Conservation (phyloP, 2,329 filamentous ascomycete species). For the Aureobasidium namibiae region DNA sequence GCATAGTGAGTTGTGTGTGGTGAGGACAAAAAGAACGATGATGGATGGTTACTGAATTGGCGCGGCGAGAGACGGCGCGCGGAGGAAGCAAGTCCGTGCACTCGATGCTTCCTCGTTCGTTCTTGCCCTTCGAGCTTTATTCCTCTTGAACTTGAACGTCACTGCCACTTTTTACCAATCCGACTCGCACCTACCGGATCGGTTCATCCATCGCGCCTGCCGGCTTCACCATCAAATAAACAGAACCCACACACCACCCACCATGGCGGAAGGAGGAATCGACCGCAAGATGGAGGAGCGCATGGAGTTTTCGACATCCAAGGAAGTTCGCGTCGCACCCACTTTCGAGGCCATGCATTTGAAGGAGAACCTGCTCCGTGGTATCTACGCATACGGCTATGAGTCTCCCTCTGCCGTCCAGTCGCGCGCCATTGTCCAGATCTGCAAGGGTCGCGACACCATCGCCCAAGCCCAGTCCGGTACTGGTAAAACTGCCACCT, state of each 20-base stretch:
- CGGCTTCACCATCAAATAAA: background rate
- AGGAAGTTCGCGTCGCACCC: conserved; percentile 90
- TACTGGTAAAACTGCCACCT: conserved; percentile 94
- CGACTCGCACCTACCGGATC: background rate
- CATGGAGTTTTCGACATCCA: conserved; percentile 97
- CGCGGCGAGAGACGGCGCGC: conserved; percentile 4
- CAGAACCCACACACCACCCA: conserved; percentile 26
- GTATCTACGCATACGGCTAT: conserved; percentile 97
- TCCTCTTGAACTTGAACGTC: background rate
- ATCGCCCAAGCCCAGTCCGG: conserved; percentile 97
- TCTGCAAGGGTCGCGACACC: conserved; percentile 97
- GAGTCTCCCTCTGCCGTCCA: conserved; percentile 97
- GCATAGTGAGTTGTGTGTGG: conserved; percentile 43
- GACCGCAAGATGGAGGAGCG: conserved; percentile 91
- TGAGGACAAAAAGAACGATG: background rate
- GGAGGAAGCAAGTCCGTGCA: background rate
- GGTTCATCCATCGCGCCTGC: background rate
- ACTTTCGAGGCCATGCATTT: conserved; percentile 95
- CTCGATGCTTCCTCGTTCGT: background rate
- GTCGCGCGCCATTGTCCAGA: conserved; percentile 94
- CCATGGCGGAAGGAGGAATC: conserved; percentile 82
- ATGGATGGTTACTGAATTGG: background rate
- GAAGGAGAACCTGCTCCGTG: conserved; percentile 93
- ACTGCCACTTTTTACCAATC: background rate
- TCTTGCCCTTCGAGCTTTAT: conserved; percentile 10